phyloP scores from a whole-genome alignment of 2,329 filamentous ascomycete species.

The Venturia effusa region DNA sequence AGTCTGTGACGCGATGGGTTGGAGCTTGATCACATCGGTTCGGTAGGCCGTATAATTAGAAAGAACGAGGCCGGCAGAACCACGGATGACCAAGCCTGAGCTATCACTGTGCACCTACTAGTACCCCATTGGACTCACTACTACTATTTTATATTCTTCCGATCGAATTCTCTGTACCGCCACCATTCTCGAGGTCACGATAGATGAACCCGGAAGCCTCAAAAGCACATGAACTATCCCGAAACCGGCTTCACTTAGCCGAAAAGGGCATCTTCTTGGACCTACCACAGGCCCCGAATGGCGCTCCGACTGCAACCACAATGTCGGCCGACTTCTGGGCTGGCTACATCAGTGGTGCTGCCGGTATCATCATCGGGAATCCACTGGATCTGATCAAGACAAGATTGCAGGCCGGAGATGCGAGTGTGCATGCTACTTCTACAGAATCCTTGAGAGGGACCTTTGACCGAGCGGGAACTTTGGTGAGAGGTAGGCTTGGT shows the following conservation, averaged over 20 bases:
- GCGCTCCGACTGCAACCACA: neutral
- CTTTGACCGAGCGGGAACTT: slow-evolving; percentile 12
- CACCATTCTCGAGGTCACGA: too few species aligned
- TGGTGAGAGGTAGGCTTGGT: slow-evolving; percentile 11
- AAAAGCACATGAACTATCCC: neutral
- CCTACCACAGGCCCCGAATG: neutral
- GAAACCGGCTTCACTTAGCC: neutral
- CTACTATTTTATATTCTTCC: too few species aligned
- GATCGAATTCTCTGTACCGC: too few species aligned
- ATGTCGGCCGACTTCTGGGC: slow-evolving; percentile 94
- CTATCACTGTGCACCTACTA: too few species aligned
- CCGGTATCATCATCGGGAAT: slow-evolving; percentile 81
- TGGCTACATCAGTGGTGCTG: slow-evolving; percentile 76
- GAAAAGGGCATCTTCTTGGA: neutral
- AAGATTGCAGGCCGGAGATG: slow-evolving; percentile 57
- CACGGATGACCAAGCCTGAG: too few species aligned
- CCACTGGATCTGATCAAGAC: slow-evolving; percentile 74
- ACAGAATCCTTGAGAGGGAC: slow-evolving; percentile 7
- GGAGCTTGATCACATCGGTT: too few species aligned
- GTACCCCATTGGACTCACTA: too few species aligned
- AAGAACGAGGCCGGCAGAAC: too few species aligned
- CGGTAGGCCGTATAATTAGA: too few species aligned
- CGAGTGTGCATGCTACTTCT: slow-evolving; percentile 8
- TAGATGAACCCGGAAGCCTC: too few species aligned
- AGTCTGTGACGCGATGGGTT: neutral